A percentile compares a stretch with the other conserved stretches of the same genome.
Conservation (phyloP, 441 rosid species). For the Bocquillonia castaneifolia region DNA sequence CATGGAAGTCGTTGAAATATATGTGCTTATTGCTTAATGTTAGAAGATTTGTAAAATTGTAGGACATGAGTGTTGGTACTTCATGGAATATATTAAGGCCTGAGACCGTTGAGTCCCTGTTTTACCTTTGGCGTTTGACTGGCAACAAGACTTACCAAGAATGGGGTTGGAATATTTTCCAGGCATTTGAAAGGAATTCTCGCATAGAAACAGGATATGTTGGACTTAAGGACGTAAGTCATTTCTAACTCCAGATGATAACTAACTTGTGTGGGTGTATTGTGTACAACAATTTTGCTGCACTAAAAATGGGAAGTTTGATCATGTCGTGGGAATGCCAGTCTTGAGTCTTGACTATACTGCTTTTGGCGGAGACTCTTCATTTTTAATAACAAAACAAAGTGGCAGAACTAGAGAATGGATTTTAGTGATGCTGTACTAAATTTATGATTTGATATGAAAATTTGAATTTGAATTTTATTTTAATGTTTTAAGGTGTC, state of each 20-base stretch:
- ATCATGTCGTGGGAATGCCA: background rate
- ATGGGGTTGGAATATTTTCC: conserved; percentile 98
- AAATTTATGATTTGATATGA: no score
- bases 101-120: conserved; percentile 89
- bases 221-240: conserved; percentile 86
- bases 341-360: background rate
- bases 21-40: background rate
- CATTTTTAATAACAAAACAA: background rate
- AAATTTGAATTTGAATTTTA: no score
- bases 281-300: background rate
- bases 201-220: conserved; percentile 82
- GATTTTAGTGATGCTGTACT: no score
- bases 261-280: background rate
- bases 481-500: no score
- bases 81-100: conserved; percentile 94
- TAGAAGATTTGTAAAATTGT: conserved; percentile 13
- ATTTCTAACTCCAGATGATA: background rate
- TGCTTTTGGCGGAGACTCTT: background rate
- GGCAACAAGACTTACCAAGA: conserved; percentile 91
- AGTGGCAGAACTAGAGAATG: no score
- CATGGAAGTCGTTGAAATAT: background rate
- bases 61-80: conserved; percentile 95
- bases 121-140: conserved; percentile 91
- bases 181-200: conserved; percentile 87
- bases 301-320: background rate